A percentile compares a stretch with the other conserved stretches of the same genome.
Evolutionary conservation across 257 asterid genomes (phyloP).

Genomic region (Jasminum sambac): DNA sequence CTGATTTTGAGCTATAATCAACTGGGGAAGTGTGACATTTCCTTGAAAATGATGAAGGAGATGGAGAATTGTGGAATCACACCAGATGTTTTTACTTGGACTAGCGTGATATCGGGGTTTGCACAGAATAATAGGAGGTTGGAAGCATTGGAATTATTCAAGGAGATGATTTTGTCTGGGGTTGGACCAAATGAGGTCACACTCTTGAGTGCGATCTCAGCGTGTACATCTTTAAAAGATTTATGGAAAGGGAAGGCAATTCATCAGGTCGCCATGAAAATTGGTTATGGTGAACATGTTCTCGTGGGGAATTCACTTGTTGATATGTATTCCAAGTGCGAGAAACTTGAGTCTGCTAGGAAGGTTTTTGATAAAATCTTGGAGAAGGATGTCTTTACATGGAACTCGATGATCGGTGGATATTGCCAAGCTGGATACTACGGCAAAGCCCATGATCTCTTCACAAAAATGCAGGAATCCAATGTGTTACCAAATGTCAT

Average conservation of each 20-base stretch:
- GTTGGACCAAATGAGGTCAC: conserved; percentile 69
- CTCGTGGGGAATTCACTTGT: conserved; percentile 71
- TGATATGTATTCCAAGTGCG: conserved; percentile 82
- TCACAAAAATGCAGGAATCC: conserved; percentile 58
- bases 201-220: conserved; percentile 57
- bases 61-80: conserved; percentile 49
- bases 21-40: conserved; percentile 57
- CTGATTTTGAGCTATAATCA: conserved; percentile 60
- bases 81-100: conserved; percentile 85
- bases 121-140: conserved; percentile 50
- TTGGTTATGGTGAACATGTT: conserved; percentile 55
- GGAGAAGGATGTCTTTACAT: conserved; percentile 64
- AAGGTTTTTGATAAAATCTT: conserved; percentile 52
- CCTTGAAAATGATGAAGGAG: conserved; percentile 57
- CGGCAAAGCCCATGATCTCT: conserved; percentile 71
- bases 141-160: conserved; percentile 53
- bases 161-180: conserved; percentile 54
- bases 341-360: conserved; percentile 59
- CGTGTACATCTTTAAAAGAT: conserved; percentile 58
- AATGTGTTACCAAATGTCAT: conserved; percentile 57
- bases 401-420: conserved; percentile 89
- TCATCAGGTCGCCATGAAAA: conserved; percentile 57
- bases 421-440: conserved; percentile 78
- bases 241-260: conserved; percentile 63
- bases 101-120: conserved; percentile 64